Conservation (phyloP, 192 early-diverging fungal genomes). For the Pecoramyces ruminantium region DNA sequence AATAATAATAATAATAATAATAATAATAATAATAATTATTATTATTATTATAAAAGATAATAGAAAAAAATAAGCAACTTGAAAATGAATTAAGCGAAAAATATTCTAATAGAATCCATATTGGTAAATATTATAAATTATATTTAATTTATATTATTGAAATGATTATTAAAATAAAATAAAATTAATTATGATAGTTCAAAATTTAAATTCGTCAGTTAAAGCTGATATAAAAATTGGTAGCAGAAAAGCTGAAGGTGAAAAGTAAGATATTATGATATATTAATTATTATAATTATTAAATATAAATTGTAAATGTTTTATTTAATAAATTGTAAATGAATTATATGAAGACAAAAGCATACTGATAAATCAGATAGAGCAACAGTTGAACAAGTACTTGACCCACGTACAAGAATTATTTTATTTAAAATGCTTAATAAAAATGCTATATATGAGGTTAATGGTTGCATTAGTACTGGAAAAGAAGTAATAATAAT, state of each 20-base stretch:
- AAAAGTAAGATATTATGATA: constrained; percentile 16
- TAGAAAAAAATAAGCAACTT: neutral
- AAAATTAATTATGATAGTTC: too few relatives aligned
- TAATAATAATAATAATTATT: constrained; percentile 6
- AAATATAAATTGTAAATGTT: too few relatives aligned
- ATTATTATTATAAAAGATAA: constrained; percentile 18
- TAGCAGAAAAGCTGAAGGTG: constrained; percentile 40
- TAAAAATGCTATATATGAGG: constrained; percentile 69
- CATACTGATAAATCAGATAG: constrained; percentile 83
- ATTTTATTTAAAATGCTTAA: constrained; percentile 94
- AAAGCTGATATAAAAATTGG: constrained; percentile 34
- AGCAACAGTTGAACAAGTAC: constrained; percentile 90
- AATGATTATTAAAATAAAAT: too few relatives aligned
- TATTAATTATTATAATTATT: too few relatives aligned
- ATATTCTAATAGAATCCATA: constrained; percentile 51
- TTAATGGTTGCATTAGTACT: constrained; percentile 94
- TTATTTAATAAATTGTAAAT: too few relatives aligned
- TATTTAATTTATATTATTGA: constrained; percentile 7
- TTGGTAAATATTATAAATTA: constrained; percentile 27
- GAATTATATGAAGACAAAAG: constrained; percentile 2
- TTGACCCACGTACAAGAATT: constrained; percentile 94
- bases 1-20: too few relatives aligned
- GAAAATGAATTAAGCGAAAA: constrained; percentile 20
- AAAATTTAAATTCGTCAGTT: constrained; percentile 18
- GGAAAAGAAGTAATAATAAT: constrained; percentile 97